A percentile compares a stretch with the other conserved stretches of the same genome.
Evolutionary conservation across 176 grass and related monocot species (phyloP).

Genomic region (Dendrocalamus sinicus): DNA sequence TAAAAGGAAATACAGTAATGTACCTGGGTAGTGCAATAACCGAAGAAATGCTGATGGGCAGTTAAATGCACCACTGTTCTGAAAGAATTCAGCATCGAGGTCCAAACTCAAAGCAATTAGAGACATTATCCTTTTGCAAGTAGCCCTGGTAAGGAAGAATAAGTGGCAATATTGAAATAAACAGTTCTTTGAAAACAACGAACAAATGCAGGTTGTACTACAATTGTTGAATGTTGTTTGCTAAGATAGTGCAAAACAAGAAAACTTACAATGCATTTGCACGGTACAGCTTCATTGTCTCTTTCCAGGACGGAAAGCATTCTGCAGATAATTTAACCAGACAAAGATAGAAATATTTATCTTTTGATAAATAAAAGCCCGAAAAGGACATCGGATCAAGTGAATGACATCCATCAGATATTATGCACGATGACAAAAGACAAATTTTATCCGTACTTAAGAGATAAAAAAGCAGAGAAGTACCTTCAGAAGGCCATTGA

Average conservation of each 20-base stretch:
- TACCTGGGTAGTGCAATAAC: slow-evolving; percentile 64
- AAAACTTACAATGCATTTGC: slow-evolving; percentile 53
- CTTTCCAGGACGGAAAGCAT: slow-evolving; percentile 59
- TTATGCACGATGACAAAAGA: background rate
- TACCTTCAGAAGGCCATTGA: slow-evolving; percentile 68
- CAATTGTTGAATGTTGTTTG: background rate
- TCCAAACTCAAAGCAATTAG: slow-evolving; percentile 77
- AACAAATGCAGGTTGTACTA: background rate
- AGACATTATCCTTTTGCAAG: slow-evolving; percentile 53
- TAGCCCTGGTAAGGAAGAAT: slow-evolving; percentile 27
- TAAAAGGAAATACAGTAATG: background rate
- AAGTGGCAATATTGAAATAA: background rate
- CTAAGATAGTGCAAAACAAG: background rate
- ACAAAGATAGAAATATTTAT: background rate
- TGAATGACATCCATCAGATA: background rate
- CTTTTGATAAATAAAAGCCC: background rate
- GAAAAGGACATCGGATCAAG: background rate
- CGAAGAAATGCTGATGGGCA: slow-evolving; percentile 44
- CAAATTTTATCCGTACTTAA: background rate
- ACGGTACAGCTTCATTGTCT: slow-evolving; percentile 56
- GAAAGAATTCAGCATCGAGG: slow-evolving; percentile 60
- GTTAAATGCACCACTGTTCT: slow-evolving; percentile 27
- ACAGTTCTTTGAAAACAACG: background rate
- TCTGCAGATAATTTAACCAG: slow-evolving; percentile 43
- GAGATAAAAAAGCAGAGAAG: background rate